Evolutionary conservation across 225 moss, liverwort and hornwort genomes (phyloP), one percentile per base, ranked within the genome.

Genomic region (Pseudoscleropodium purum): DNA sequence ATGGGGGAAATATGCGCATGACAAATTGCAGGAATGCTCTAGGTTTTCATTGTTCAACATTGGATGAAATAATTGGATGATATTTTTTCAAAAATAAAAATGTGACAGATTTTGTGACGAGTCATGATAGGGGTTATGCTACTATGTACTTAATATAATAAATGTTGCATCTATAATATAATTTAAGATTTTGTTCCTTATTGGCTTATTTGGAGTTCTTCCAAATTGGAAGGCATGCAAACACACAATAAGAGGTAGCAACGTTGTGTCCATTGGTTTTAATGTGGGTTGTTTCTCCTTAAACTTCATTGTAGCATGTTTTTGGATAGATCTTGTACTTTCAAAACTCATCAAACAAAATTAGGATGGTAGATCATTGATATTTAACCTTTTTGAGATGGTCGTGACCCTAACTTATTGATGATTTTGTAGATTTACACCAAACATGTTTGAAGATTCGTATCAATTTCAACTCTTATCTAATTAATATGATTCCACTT

Each of bases 231-330:
- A 76, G 21, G 51, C 31, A 75, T 33, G 11, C 4, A 6, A 45
- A 18, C 13, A 26, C 41, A 20, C 0, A 10, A 0, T 5, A 21
- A 70, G 18, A 39, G 24, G 26, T 0, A 26, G 4, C 7, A 15
- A 15, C 2, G 0, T 8, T 26, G 15, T 5, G 9, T 72, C 27
- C 30, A 74, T 30, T 47, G 47, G 11, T 74, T 74, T 6, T 33
- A 33, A 47, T 31, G 33, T 2, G 0, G 1, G 33, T 51, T 11
- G 19, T 49, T 75, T 49, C 4, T 49, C 20, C 4, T 33, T 20
- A 51, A 47, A 51, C 13, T 12, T 51, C 7, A 51, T 34, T 13
- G 20, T 2, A 76, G 2, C 0, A 33, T 0, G 7, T 34, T 33
- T 51, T 4, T 51, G 2, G 34, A 51, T 33, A 51, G 13, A 76